phyloP scores from a whole-genome alignment of 371 early-diverging fungal species.

The Syncephalis plumigaleata region DNA sequence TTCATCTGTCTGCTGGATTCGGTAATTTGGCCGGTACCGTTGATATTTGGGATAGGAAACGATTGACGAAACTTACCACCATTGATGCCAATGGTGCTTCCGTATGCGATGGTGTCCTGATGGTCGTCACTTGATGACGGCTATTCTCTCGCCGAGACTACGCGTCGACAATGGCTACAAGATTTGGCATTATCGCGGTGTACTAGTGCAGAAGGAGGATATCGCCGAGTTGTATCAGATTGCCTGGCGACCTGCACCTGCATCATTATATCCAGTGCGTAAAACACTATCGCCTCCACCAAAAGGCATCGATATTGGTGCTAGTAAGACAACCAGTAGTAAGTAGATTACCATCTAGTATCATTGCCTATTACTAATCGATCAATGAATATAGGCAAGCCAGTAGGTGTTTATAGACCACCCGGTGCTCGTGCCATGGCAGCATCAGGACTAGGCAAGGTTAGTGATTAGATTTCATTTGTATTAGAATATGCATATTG shows the following conservation, averaged over 20 bases:
- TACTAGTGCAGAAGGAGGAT: constrained; percentile 49
- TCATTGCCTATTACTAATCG: too few relatives aligned
- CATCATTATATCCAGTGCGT: constrained; percentile 46
- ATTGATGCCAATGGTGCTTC: constrained; percentile 70
- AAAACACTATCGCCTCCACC: constrained; percentile 45
- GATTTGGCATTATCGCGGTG: constrained; percentile 90
- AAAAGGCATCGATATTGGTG: constrained; percentile 15
- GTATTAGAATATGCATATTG: too few relatives aligned
- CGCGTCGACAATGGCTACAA: constrained; percentile 95
- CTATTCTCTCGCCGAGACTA: constrained; percentile 80
- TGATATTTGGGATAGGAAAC: constrained; percentile 82
- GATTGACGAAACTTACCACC: constrained; percentile 55
- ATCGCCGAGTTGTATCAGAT: constrained; percentile 66
- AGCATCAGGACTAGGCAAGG: constrained; percentile 24
- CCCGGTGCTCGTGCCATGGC: constrained; percentile 51
- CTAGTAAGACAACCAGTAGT: too few relatives aligned
- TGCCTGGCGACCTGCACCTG: constrained; percentile 46
- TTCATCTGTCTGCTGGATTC: constrained; percentile 79
- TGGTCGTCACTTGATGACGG: constrained; percentile 79
- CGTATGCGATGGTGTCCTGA: constrained; percentile 84
- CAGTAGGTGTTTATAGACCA: constrained; percentile 54
- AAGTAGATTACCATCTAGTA: too few relatives aligned
- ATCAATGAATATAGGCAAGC: too few relatives aligned
- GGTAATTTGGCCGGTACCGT: constrained; percentile 90
- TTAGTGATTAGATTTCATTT: too few relatives aligned